Evolutionary conservation across 805 yeast genomes (phyloP).

Genomic region (Candida oleophila): DNA sequence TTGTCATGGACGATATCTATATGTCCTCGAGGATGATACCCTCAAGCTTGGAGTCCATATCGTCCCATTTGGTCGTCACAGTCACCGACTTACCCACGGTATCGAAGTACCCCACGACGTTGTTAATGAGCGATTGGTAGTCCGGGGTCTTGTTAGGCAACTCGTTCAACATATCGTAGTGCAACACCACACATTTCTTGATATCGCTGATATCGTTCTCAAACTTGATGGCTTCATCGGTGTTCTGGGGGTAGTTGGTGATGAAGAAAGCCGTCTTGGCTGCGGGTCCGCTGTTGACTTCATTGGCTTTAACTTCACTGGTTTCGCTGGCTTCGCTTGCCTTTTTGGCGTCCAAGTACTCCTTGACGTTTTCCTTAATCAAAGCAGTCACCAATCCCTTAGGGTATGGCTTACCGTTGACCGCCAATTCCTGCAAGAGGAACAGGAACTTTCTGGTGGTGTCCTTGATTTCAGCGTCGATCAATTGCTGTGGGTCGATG

Average conservation of each 20-base stretch:
- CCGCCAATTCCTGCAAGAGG: conserved; percentile 46
- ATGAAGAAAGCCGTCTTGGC: conserved; percentile 49
- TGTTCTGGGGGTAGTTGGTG: conserved; percentile 57
- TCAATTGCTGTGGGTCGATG: conserved; percentile 51
- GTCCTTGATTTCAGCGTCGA: conserved; percentile 44
- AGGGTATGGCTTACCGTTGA: conserved; percentile 28
- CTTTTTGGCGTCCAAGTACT: conserved; percentile 31
- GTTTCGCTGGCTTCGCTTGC: conserved; percentile 10
- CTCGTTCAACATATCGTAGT: conserved; percentile 26
- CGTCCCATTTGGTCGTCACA: conserved; percentile 17
- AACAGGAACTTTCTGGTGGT: conserved; percentile 49
- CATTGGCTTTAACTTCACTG: conserved; percentile 10
- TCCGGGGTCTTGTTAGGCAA: conserved; percentile 17
- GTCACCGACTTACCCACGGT: conserved; percentile 54
- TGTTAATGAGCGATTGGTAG: conserved; percentile 30
- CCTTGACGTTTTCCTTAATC: conserved; percentile 37
- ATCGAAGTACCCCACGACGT: conserved; percentile 60
- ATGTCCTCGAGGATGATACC: conserved; percentile 20
- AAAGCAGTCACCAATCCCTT: conserved; percentile 53
- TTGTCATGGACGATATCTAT: too few species aligned
- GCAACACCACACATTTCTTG: conserved; percentile 37
- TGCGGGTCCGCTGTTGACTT: conserved; percentile 9
- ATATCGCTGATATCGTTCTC: conserved; percentile 65
- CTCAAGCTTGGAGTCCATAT: conserved; percentile 18
- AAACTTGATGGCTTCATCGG: conserved; percentile 68